Evolutionary conservation across 2,329 filamentous ascomycete genomes (phyloP), one percentile per base, ranked within the genome.

Genomic region (Paramyrothecium roridum): DNA sequence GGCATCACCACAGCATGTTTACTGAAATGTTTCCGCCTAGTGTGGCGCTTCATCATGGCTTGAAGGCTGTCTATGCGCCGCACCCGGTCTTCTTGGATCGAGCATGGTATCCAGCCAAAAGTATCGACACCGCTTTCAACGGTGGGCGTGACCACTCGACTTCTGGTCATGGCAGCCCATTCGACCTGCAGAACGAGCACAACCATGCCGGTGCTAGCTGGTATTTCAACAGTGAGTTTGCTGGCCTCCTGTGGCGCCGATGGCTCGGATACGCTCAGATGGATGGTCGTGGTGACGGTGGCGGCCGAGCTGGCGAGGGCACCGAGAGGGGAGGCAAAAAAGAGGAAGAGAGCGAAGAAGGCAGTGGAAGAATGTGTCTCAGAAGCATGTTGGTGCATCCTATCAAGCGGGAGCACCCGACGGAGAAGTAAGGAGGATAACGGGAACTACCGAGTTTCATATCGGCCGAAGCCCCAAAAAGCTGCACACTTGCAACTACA

Each of bases 201-300:
- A 93, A 93, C 70, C 91, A 93, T 75, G 84, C 84, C 63, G 90
- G 91, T 16, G 87, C 87, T 47, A 91, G 82, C 48, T 96, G 90
- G 89, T 96, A 93, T 71, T 96, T 91, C 71, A 89, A 91, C 63
- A 86, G 86, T 21, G 82, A 86, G 51, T 96, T 95, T 65, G 86
- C 89, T 1, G 82, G 87, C 4, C 82, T 88, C n/a, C 67, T 96
- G 61, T 96, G 91, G 83, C 80, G 88, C 52, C 79, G 90, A 48
- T 96, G 91, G 91, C 73, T 95, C 48, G 82, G 82, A 1, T 84
- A 81, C 60, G 72, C 79, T 17, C 80, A 84, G 65, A 70, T 74
- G 63, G 80, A 83, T 56, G 78, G 78, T 8, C 72, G 79, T 33
- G 78, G 77, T 7, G 66, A 70, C n/a, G 68, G 75, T 48, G 79